A percentile compares a stretch with the other conserved stretches of the same genome.
Evolutionary conservation across 1,284 basidiomycete species (phyloP).

Genomic region (Schizophyllum amplum): DNA sequence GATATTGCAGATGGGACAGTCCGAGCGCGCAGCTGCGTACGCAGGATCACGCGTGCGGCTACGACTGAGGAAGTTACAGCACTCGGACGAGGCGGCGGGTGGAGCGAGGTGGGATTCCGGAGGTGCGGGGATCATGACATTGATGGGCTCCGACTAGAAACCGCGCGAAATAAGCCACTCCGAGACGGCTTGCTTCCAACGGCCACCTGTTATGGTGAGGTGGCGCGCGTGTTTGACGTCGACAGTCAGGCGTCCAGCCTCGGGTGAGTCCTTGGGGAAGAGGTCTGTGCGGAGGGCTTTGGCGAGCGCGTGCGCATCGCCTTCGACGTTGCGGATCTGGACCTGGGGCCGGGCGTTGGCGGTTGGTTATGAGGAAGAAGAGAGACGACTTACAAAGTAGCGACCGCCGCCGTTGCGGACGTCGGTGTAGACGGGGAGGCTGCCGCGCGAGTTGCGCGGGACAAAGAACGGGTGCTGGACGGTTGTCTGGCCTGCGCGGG

Average conservation of each 20-base stretch:
- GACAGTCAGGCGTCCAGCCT: conserved; percentile 6
- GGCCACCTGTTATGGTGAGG: conserved; percentile 10
- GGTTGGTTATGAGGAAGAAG: background rate
- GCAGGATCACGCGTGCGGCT: conserved; percentile 6
- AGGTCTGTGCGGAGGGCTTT: conserved; percentile 8
- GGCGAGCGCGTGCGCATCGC: conserved; percentile 20
- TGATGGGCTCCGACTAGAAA: conserved; percentile 4
- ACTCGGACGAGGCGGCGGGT: background rate
- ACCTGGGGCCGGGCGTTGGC: conserved; percentile 12
- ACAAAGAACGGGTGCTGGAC: conserved; percentile 39
- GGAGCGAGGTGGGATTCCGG: background rate
- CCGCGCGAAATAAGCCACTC: conserved; percentile 9
- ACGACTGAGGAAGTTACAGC: conserved; percentile 3
- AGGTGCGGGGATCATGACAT: background rate
- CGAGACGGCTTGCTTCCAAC: conserved; percentile 8
- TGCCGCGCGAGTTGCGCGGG: conserved; percentile 52
- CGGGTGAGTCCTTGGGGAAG: conserved; percentile 3
- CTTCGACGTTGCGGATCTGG: conserved; percentile 40
- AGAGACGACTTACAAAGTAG: conserved; percentile 23
- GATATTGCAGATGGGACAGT: background rate
- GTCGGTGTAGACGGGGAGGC: conserved; percentile 67
- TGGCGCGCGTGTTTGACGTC: conserved; percentile 6
- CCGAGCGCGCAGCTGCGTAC: background rate
- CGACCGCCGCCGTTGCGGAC: conserved; percentile 55
- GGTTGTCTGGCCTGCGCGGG: background rate